Evolutionary conservation across 2,329 filamentous ascomycete species (phyloP).

Genomic region (Onygenales sp.): DNA sequence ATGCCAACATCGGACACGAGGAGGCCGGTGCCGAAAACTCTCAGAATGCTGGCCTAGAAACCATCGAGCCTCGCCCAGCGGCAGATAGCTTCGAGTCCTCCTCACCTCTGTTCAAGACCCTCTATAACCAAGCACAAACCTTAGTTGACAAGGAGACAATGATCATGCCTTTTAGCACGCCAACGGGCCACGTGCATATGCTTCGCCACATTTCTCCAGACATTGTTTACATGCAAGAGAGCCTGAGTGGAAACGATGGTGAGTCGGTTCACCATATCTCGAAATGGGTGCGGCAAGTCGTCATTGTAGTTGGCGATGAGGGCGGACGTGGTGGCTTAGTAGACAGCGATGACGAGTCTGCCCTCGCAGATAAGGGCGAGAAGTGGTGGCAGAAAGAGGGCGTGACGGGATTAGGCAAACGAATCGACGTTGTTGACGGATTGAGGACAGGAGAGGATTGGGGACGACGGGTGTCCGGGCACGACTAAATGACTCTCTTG

Average conservation of each 20-base stretch:
- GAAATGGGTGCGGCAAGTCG: conserved; percentile 53
- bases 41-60: conserved; percentile 45
- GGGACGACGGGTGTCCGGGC: conserved; percentile 64
- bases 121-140: conserved; percentile 68
- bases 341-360: conserved; percentile 59
- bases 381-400: conserved; percentile 60
- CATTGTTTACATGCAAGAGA: conserved; percentile 79
- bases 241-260: conserved; percentile 66
- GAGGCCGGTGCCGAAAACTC: conserved; percentile 42
- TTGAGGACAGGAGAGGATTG: conserved; percentile 78
- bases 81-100: conserved; percentile 34
- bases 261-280: conserved; percentile 59
- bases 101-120: conserved; percentile 60
- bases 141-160: conserved; percentile 78
- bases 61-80: conserved; percentile 37
- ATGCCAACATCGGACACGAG: conserved; percentile 72
- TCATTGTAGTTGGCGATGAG: conserved; percentile 49
- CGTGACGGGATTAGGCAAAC: conserved; percentile 75
- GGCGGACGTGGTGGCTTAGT: conserved; percentile 63
- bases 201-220: conserved; percentile 78
- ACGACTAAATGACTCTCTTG: conserved; percentile 30
- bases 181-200: conserved; percentile 76
- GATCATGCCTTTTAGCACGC: conserved; percentile 79
- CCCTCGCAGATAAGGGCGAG: conserved; percentile 19
- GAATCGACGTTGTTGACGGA: conserved; percentile 80